Percentiles rank a stretch among this genome's conserved stretches.
These are phyloP conservation scores for Fusarium begoniae DNA, from an alignment of 2,329 filamentous ascomycete species.

Conservation along the genomic window DNA sequence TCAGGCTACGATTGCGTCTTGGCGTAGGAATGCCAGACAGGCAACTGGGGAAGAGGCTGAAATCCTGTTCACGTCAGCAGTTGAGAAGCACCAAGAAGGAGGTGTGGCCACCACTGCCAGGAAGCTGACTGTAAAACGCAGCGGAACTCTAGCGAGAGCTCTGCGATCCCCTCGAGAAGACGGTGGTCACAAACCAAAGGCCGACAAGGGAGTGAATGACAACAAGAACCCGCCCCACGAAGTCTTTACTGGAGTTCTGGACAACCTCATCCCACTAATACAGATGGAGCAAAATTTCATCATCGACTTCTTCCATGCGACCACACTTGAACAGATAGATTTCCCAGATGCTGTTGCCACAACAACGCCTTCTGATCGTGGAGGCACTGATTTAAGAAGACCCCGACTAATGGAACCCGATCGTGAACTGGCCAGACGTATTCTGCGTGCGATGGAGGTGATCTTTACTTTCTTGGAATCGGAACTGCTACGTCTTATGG, in stretches of 20 bases:
- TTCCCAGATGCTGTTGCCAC: constrained; percentile 82
- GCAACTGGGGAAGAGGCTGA: constrained; percentile 80
- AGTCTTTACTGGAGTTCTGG: constrained; percentile 80
- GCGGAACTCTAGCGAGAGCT: constrained; percentile 82
- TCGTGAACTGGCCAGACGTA: constrained; percentile 81
- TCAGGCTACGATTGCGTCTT: constrained; percentile 76
- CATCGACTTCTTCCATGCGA: constrained; percentile 95
- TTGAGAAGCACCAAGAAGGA: constrained; percentile 86
- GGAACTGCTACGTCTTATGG: constrained; percentile 81
- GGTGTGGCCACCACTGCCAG: constrained; percentile 76
- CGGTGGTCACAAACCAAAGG: constrained; percentile 57
- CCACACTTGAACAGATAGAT: constrained; percentile 82
- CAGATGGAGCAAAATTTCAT: constrained; percentile 97
- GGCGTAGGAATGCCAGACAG: constrained; percentile 83
- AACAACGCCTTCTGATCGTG: constrained; percentile 71
- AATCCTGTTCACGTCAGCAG: constrained; percentile 84
- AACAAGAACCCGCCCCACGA: constrained; percentile 79
- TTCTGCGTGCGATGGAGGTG: constrained; percentile 88
- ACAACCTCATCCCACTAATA: constrained; percentile 83
- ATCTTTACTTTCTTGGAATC: constrained; percentile 84
- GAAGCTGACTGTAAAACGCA: constrained; percentile 93
- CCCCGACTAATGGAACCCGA: constrained; percentile 89
- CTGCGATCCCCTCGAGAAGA: constrained; percentile 75
- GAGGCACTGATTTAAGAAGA: constrained; percentile 75
- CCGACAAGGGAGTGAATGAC: constrained; percentile 68